Evolutionary conservation across 169 alveolate species (phyloP), one percentile per base, ranked within the genome.

Genomic region (Perkinsus marinus): DNA sequence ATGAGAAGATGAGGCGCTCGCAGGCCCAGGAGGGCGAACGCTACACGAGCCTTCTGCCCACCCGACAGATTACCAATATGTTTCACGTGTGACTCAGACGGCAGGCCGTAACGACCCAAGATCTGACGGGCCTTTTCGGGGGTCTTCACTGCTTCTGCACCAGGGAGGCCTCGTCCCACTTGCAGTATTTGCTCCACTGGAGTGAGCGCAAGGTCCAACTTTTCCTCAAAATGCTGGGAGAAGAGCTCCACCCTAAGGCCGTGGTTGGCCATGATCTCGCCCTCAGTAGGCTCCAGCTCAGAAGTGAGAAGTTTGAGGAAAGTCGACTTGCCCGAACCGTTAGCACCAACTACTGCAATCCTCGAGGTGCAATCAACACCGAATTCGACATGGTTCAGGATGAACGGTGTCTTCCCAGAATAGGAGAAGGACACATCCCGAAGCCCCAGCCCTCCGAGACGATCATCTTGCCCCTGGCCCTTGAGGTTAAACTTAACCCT

Each of bases 261-360:
- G 90, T 97, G 96, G 93, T 97, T 98, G 91, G 97, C 97, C 92
- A 95, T 96, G 68, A 97, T 95, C 92, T 96, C 96, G 37, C 99
- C 99, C 91, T 95, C 96, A 90, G 96, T 95, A 34, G 98, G 97
- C 89, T 93, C 94, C 43, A 97, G 94, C 92, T 96, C 96, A 89
- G 98, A 98, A 92, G 94, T 94, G 92, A 98, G 96, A 38, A 98
- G 95, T 94, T 97, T 97, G 46, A 98, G 95, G 90, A 98, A 96
- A 19, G 99, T 98, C 89, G 99, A 97, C 96, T 98, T 98, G 46
- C 99, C 99, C 92, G 98, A 98, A 43, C 99, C 99, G 92, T 98
- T 98, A 17, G 99, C 98, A 39, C 99, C 99, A 46, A 98, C 98
- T 89, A 98, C 96, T 43, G 99, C 99, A 39, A 98, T 97, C 93